Evolutionary conservation across 1,284 basidiomycete species (phyloP).

Genomic region (Melampsora occidentalis): DNA sequence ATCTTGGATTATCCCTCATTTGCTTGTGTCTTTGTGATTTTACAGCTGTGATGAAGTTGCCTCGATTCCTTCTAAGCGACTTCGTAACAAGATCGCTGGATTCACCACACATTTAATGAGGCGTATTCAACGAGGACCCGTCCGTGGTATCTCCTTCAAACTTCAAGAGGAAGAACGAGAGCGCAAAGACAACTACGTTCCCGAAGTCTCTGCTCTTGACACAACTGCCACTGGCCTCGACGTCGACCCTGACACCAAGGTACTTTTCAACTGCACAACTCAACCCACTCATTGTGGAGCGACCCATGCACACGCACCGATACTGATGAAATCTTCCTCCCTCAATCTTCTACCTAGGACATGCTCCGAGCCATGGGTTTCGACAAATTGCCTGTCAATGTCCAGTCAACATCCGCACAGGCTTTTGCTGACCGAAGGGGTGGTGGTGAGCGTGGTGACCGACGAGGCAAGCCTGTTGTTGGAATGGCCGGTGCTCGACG

Average conservation of each 20-base stretch:
- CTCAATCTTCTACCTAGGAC: conserved; percentile 53
- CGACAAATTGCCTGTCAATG: conserved; percentile 73
- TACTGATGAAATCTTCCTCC: background rate
- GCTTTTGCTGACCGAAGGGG: conserved; percentile 36
- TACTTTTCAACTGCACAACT: background rate
- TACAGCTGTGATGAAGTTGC: conserved; percentile 96
- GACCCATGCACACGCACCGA: no score
- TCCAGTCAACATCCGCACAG: conserved; percentile 61
- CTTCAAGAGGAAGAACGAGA: conserved; percentile 99
- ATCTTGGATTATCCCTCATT: conserved; percentile 44
- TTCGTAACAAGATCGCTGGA: conserved; percentile 99
- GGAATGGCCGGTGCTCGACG: conserved; percentile 43
- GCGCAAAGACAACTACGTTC: conserved; percentile 95
- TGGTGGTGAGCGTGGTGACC: conserved; percentile 24
- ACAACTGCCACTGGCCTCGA: conserved; percentile 67
- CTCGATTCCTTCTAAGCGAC: conserved; percentile 94
- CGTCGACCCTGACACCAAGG: conserved; percentile 84
- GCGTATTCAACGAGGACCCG: conserved; percentile 98
- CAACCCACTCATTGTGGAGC: no score
- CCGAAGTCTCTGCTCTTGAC: conserved; percentile 91
- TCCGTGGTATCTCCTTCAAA: conserved; percentile 99
- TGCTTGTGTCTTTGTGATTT: conserved; percentile 76
- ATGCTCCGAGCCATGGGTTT: conserved; percentile 86
- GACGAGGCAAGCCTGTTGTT: conserved; percentile 41
- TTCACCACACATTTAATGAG: conserved; percentile 99